A percentile compares a stretch with the other conserved stretches of the same genome.
phyloP scores from a whole-genome alignment of 2,329 filamentous ascomycete species.

The Arthrobotrys conoides region DNA sequence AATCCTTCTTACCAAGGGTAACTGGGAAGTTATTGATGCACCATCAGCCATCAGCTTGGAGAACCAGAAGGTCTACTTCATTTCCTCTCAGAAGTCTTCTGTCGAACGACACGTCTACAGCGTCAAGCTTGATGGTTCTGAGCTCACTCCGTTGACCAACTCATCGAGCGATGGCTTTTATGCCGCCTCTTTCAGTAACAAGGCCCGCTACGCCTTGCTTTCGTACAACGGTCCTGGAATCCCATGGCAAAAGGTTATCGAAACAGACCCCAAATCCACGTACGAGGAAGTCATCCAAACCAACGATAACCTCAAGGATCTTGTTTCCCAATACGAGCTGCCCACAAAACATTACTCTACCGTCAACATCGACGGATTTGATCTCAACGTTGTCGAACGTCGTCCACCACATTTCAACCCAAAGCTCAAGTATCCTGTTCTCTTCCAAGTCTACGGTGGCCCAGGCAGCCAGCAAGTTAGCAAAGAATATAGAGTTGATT shows the following conservation, averaged over 20 bases:
- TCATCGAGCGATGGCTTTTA: constrained; percentile 82
- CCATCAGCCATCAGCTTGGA: constrained; percentile 87
- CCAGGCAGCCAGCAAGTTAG: constrained; percentile 91
- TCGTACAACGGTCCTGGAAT: constrained; percentile 86
- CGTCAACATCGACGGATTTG: constrained; percentile 84
- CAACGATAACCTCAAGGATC: constrained; percentile 78
- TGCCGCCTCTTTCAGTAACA: constrained; percentile 83
- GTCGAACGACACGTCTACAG: constrained; percentile 93
- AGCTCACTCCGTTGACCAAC: constrained; percentile 81
- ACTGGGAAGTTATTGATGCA: constrained; percentile 91
- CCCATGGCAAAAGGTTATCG: constrained; percentile 91
- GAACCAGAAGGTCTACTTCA: constrained; percentile 91
- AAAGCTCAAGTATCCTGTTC: constrained; percentile 88
- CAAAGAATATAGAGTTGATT: constrained; percentile 86
- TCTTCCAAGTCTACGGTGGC: constrained; percentile 95
- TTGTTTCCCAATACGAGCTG: constrained; percentile 82
- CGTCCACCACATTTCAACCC: constrained; percentile 89
- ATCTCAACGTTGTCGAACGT: constrained; percentile 82
- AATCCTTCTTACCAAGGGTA: constrained; percentile 84
- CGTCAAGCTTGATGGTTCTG: constrained; percentile 84
- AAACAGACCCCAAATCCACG: constrained; percentile 73
- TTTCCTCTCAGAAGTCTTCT: constrained; percentile 86
- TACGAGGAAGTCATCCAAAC: constrained; percentile 83
- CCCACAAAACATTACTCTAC: constrained; percentile 87
- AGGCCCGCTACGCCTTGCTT: constrained; percentile 85